These are phyloP conservation scores for Fusarium compactum DNA, from an alignment of 2,329 filamentous ascomycete species.

Conservation along the genomic window DNA sequence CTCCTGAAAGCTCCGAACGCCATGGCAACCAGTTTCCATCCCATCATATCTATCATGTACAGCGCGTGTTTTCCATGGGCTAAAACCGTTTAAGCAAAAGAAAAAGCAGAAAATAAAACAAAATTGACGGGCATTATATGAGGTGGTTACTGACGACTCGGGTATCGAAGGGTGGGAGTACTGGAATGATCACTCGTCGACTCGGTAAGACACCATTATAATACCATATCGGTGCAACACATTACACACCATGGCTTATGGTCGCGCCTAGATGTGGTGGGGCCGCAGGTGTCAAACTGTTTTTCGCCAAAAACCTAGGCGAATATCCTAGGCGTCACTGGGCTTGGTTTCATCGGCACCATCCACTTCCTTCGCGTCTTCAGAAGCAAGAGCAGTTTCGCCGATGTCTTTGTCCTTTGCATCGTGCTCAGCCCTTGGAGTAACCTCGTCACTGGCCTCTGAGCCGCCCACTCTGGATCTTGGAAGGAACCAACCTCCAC, in stretches of 20 bases:
- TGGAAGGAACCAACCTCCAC: conserved; percentile 81
- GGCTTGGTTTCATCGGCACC: not conserved
- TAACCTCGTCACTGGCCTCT: conserved; percentile 42
- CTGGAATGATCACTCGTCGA: not conserved
- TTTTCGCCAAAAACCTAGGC: not conserved
- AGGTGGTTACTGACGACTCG: not conserved
- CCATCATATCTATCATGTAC: conserved; percentile 39
- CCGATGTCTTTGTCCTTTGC: conserved; percentile 35
- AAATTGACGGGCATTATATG: not conserved
- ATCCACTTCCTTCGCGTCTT: not conserved
- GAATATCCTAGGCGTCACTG: not conserved
- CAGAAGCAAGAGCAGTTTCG: not conserved
- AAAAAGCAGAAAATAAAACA: not conserved
- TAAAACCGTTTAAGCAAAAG: conserved; percentile 19
- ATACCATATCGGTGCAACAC: not conserved
- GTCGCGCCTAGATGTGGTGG: not conserved
- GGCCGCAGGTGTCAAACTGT: not conserved
- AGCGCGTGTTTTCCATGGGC: conserved; percentile 25
- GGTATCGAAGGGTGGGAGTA: not conserved
- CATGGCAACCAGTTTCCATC: conserved; percentile 19
- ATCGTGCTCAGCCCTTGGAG: conserved; percentile 45
- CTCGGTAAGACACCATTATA: not conserved
- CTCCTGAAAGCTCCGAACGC: conserved; percentile 32
- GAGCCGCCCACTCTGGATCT: conserved; percentile 22
- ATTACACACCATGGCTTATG: not conserved